These are phyloP conservation scores for Trypanosomatidae sp. DNA, from an alignment of 208 protist species.

Conservation along the genomic window DNA sequence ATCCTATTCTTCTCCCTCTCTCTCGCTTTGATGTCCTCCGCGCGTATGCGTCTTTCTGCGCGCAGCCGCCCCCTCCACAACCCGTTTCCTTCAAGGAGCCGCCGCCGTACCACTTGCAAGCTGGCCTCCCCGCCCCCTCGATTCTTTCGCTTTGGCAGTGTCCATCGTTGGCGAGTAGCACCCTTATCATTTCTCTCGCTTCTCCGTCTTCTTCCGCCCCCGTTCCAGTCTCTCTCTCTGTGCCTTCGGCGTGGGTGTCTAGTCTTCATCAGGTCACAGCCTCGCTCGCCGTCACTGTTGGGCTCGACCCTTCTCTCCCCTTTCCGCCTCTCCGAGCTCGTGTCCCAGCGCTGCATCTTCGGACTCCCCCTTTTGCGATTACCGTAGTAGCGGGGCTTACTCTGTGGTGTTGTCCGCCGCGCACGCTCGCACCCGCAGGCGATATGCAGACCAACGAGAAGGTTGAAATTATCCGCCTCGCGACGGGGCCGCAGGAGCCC, in stretches of 20 bases:
- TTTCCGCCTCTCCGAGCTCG: not conserved
- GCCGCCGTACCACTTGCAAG: not conserved
- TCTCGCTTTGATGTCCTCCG: not conserved
- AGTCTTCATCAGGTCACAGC: not conserved
- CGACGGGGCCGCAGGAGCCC: conserved; percentile 34
- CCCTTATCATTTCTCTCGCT: not conserved
- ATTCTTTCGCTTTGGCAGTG: not conserved
- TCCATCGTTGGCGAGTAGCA: no score
- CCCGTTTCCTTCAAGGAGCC: not conserved
- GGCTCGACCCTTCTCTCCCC: not conserved
- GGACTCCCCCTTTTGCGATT: not conserved
- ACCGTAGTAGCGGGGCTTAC: not conserved
- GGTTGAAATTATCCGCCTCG: conserved; percentile 6
- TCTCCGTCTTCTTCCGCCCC: not conserved
- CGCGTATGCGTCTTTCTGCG: not conserved
- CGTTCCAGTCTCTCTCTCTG: not conserved
- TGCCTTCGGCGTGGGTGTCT: not conserved
- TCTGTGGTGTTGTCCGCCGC: not conserved
- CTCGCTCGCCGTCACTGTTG: not conserved
- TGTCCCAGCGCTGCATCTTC: not conserved
- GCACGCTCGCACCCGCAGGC: not conserved
- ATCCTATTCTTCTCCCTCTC: not conserved
- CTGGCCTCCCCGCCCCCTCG: not conserved
- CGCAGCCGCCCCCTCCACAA: not conserved
- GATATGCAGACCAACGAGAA: conserved; percentile 8